Base-by-base conservation (phyloP, 139 green algal genomes). In the Picochlorum sp. region DNA sequence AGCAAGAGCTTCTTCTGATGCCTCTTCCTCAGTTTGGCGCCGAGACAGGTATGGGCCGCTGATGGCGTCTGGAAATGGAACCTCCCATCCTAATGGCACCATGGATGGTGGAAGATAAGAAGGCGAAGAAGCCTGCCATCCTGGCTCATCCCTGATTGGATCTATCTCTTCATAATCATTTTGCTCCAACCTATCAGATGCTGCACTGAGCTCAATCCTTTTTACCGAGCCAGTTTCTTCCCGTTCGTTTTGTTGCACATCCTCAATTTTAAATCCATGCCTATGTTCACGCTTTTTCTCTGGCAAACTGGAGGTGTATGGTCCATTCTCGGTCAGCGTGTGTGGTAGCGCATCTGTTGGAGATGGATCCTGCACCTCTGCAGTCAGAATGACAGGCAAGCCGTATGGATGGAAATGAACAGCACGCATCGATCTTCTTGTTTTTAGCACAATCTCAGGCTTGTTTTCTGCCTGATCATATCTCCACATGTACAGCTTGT, bases 321-420 rank as follows among this genome's bases (percentile, higher is more conserved):
- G 24, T 5, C 44, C 44, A 30, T 51, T 14, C 26, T 69, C 67
- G 14, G 59, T 69, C 18, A 69, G 53, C 9, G 67, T 61, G 26
- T 40, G 28, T 16, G 67, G 53, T 28, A 74, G 60, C 18, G 69
- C 26, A 13, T 31, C 22, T 10, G 59, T 64, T n/a, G 61, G 24
- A 3, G 67, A 69, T 9, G 67, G 59, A 56, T 79, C 76, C 50
- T 72, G 61, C 18, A 95, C 87, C 69, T 96, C 88, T 1, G 88
- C 88, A 1, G 85, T 91, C 18, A 96, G 69, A 22, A 96, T 57
- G 8, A 95, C 43, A 7, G 81, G 79, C 2, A 65, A 56, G 9
- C 84, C 85, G 16, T 77, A 67, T 7, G 88, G 88, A 67, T 94
- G 88, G 62, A 96, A 96, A 68, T 93, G 85, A 29, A 95, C 78